A percentile compares a stretch with the other conserved stretches of the same genome.
phyloP scores from a whole-genome alignment of 2,329 filamentous ascomycete species.

The Colletotrichum lini region DNA sequence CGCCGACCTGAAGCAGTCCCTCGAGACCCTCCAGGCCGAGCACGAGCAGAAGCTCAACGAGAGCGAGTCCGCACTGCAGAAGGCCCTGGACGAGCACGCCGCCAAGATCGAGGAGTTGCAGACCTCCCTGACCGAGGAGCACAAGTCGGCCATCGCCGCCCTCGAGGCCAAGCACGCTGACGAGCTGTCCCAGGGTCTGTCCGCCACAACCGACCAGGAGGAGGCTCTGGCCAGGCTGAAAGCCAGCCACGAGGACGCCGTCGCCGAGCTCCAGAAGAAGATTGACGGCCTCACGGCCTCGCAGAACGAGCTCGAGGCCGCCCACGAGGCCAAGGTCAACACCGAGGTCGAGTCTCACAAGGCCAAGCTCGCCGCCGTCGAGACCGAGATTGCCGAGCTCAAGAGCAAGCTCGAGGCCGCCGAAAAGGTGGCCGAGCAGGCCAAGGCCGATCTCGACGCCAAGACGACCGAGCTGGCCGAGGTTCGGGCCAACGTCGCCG shows the following conservation, averaged over 20 bases:
- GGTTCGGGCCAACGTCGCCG: conserved; percentile 57
- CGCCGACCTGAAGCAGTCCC: conserved; percentile 62
- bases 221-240: conserved; percentile 66
- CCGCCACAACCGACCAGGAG: conserved; percentile 62
- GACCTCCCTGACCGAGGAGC: conserved; percentile 64
- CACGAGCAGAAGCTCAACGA: conserved; percentile 56
- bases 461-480: conserved; percentile 57
- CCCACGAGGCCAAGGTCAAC: conserved; percentile 61
- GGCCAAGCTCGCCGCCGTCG: conserved; percentile 64
- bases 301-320: conserved; percentile 60
- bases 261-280: conserved; percentile 67
- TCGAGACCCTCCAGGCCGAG: conserved; percentile 62
- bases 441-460: conserved; percentile 61
- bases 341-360: conserved; percentile 61
- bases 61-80: conserved; percentile 53
- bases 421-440: conserved; percentile 60
- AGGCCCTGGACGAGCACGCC: conserved; percentile 63
- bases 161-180: conserved; percentile 68
- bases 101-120: conserved; percentile 66
- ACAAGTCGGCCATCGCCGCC: conserved; percentile 63
- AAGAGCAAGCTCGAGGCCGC: conserved; percentile 63
- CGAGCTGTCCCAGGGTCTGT: conserved; percentile 63
- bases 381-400: conserved; percentile 66
- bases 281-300: conserved; percentile 67
- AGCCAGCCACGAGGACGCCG: conserved; percentile 62